Percentiles rank a stretch among this genome's conserved stretches.
These are phyloP conservation scores for Clavispora fructus DNA, from an alignment of 805 yeast species.

Conservation along the genomic window DNA sequence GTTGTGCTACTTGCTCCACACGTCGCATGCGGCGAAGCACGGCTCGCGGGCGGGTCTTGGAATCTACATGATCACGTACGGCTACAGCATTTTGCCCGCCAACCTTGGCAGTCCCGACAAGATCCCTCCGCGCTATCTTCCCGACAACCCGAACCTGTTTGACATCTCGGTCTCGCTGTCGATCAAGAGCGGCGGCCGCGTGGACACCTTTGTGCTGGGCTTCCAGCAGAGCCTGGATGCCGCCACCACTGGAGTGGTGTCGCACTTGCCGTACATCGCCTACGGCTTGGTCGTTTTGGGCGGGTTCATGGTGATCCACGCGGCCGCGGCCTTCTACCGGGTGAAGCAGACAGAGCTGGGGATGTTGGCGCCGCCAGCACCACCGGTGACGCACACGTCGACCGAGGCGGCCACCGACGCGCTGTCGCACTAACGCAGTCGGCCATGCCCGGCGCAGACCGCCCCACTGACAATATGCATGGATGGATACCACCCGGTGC, in stretches of 20 bases:
- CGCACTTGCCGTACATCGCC: constrained; percentile 49
- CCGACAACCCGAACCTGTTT: constrained; percentile 28
- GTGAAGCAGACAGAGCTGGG: constrained; percentile 73
- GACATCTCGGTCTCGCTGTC: constrained; percentile 26
- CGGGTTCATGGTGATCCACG: constrained; percentile 54
- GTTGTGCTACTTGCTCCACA: constrained; percentile 83
- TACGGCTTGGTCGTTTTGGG: constrained; percentile 67
- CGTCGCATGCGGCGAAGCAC: constrained; percentile 95
- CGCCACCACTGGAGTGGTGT: neutral
- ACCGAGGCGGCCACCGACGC: constrained; percentile 4
- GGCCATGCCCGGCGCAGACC: too few species aligned
- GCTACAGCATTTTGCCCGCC: constrained; percentile 33
- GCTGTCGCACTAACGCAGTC: too few species aligned
- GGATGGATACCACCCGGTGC: neutral
- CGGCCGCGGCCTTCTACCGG: constrained; percentile 64
- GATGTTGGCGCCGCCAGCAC: constrained; percentile 43
- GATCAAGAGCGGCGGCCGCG: constrained; percentile 18
- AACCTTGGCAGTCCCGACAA: constrained; percentile 35
- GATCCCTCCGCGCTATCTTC: constrained; percentile 29
- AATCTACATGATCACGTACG: constrained; percentile 70
- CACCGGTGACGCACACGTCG: constrained; percentile 8
- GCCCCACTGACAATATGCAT: too few species aligned
- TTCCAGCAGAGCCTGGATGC: constrained; percentile 27
- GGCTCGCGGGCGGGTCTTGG: constrained; percentile 94
- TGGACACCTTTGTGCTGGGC: constrained; percentile 28